A percentile compares a stretch with the other conserved stretches of the same genome.
These are phyloP conservation scores for Aphanocladium album DNA, from an alignment of 2,329 filamentous ascomycete species.

Conservation along the genomic window DNA sequence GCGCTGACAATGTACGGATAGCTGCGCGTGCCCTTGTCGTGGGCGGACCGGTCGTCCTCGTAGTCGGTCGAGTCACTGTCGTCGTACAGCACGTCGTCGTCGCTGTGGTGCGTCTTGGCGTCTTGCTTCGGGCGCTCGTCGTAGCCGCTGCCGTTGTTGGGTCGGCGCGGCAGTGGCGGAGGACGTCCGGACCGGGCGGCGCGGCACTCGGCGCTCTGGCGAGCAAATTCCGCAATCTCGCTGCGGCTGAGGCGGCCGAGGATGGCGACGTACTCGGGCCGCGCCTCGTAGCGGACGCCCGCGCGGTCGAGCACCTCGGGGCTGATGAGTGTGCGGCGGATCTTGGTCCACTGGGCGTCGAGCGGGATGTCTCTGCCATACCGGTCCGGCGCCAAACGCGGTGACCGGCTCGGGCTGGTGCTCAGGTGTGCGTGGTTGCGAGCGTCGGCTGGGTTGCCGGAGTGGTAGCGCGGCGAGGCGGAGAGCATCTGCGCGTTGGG, in stretches of 20 bases:
- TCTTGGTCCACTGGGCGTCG: constrained; percentile 56
- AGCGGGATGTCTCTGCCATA: constrained; percentile 50
- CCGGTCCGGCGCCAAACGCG: constrained; percentile 50
- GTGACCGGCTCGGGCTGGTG: constrained; percentile 16
- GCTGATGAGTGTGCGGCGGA: constrained; percentile 51
- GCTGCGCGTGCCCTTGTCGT: constrained; percentile 26
- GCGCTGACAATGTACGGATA: constrained; percentile 35
- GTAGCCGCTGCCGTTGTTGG: constrained; percentile 5
- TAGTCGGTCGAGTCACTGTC: constrained; percentile 28
- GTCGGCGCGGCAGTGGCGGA: not conserved
- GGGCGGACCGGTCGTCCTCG: constrained; percentile 27
- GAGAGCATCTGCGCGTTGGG: constrained; percentile 27
- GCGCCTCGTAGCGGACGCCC: constrained; percentile 55
- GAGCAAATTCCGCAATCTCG: constrained; percentile 48
- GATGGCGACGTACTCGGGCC: constrained; percentile 55
- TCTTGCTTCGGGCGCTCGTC: constrained; percentile 21
- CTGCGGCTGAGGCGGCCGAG: constrained; percentile 50
- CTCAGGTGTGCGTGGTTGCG: not conserved
- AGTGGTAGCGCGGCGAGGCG: constrained; percentile 37
- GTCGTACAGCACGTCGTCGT: constrained; percentile 26
- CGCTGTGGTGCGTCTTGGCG: constrained; percentile 27
- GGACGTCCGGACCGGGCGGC: constrained; percentile 28
- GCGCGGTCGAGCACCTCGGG: constrained; percentile 52
- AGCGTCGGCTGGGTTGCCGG: constrained; percentile 32
- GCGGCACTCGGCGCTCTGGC: constrained; percentile 43